A percentile compares a stretch with the other conserved stretches of the same genome.
These are phyloP conservation scores for Alternaria brassicae DNA, from an alignment of 2,329 filamentous ascomycete species.

Conservation along the genomic window DNA sequence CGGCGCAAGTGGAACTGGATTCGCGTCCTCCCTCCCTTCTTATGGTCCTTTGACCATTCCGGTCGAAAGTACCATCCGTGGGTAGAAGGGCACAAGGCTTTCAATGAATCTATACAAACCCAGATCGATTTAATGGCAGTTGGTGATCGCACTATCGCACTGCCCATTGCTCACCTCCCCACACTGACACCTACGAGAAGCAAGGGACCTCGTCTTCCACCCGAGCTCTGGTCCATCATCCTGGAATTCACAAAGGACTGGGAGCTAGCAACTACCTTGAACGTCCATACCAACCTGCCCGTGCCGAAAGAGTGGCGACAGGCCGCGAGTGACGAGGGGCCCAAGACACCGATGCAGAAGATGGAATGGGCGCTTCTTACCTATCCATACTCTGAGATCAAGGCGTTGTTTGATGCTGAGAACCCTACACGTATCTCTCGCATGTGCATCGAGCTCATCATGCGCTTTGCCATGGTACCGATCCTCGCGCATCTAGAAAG, in stretches of 20 bases:
- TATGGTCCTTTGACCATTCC: slow-evolving; percentile 76
- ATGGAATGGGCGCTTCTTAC: slow-evolving; percentile 87
- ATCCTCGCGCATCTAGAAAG: slow-evolving; percentile 76
- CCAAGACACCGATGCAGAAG: slow-evolving; percentile 76
- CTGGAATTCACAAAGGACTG: slow-evolving; percentile 86
- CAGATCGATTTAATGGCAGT: slow-evolving; percentile 78
- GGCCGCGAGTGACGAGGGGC: slow-evolving; percentile 68
- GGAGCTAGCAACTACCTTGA: slow-evolving; percentile 83
- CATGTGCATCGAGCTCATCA: slow-evolving; percentile 84
- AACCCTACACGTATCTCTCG: slow-evolving; percentile 79
- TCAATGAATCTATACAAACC: slow-evolving; percentile 77
- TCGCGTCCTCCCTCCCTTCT: slow-evolving; percentile 76
- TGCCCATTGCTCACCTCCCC: slow-evolving; percentile 44
- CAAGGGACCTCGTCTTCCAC: slow-evolving; percentile 65
- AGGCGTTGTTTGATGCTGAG: slow-evolving; percentile 73
- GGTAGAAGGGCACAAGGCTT: slow-evolving; percentile 67
- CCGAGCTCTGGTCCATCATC: slow-evolving; percentile 89
- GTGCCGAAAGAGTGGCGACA: slow-evolving; percentile 76
- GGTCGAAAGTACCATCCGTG: slow-evolving; percentile 60
- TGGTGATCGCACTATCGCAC: slow-evolving; percentile 68
- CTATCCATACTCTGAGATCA: slow-evolving; percentile 72
- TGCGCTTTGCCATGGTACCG: slow-evolving; percentile 85
- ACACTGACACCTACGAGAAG: slow-evolving; percentile 44
- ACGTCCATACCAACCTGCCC: slow-evolving; percentile 78
- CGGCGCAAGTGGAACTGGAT: slow-evolving; percentile 87